Conservation (phyloP, 306 rosid species). For the Argentina anserina region DNA sequence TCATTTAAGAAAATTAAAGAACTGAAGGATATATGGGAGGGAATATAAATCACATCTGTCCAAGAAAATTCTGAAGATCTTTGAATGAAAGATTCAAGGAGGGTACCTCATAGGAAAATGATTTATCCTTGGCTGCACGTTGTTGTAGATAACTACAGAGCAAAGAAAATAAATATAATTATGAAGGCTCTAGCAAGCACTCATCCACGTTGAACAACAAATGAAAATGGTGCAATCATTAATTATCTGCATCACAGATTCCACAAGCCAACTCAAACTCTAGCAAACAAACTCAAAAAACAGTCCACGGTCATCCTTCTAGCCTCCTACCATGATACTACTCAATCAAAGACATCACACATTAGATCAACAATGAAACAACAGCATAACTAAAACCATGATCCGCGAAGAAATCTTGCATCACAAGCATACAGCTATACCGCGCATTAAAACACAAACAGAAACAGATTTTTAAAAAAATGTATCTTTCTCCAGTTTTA, state of each 20-base stretch:
- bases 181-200: neutral
- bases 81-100: constrained; percentile 1
- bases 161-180: constrained; percentile 20
- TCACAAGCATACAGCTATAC: neutral
- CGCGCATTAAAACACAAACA: neutral
- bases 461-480: neutral
- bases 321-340: neutral
- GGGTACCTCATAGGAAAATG: constrained; percentile 84
- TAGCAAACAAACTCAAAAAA: neutral
- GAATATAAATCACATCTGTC: neutral
- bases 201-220: neutral
- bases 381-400: neutral
- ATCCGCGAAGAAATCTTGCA: neutral
- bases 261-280: neutral
- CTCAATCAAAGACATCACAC: neutral
- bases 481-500: neutral
- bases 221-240: neutral
- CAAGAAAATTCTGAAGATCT: neutral
- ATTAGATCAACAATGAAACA: neutral
- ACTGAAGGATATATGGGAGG: neutral
- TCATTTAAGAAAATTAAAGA: neutral
- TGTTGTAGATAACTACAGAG: constrained; percentile 82
- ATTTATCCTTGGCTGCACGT: constrained; percentile 68
- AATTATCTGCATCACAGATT: neutral
- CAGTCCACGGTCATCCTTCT: neutral